Base-by-base conservation (phyloP, 2,329 filamentous ascomycete genomes). In the Fusarium abutilonis region DNA sequence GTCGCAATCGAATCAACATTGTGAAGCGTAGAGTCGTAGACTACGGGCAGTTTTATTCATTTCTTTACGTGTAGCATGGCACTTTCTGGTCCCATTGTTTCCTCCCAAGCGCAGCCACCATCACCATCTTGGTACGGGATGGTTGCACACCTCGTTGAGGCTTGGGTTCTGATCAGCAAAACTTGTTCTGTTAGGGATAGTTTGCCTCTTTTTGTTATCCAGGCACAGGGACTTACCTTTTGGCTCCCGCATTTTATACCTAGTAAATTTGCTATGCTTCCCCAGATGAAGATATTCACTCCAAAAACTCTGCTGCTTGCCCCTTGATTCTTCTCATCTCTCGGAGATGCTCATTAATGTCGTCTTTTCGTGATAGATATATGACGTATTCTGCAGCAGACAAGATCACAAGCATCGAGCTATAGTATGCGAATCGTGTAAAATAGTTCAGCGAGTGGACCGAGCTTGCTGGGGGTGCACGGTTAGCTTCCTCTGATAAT, bases 371-470 rank as follows among this genome's bases (percentile, higher is more conserved):
- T 64, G 50, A 64, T 50, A 41, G 15, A 8, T 35, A 32, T 23
- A 68, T 68, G 66, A 68, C 66, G 66, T 68, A 64, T 41, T 32
- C 36, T 60, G 51, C 57, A 56, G 49, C 56, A 49, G 39, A 46
- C 28, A 15, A 17, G 21, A 57, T 48, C 46, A 49, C 47, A 48
- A 34, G 32, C 53, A 67, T 67, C 64, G 64, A 46, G 15, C 42
- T 65, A 48, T 54, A 56, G 64, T 64, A 64, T 64, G 56, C 17
- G 51, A 54, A 67, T 67, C 63, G 63, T 48, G 10, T 36, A 50
- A 56, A 54, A 45, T 53, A 63, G 54, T 55, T 40, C 41, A 43
- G 45, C 53, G 46, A 54, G 53, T 62, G 56, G 54, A 49, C 44
- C 41, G 50, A 47, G 19, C 21, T 51, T 38, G 38, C 19, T 31